These are phyloP conservation scores for Calycina marina DNA, from an alignment of 2,329 filamentous ascomycete genomes.

Conservation along the genomic window DNA sequence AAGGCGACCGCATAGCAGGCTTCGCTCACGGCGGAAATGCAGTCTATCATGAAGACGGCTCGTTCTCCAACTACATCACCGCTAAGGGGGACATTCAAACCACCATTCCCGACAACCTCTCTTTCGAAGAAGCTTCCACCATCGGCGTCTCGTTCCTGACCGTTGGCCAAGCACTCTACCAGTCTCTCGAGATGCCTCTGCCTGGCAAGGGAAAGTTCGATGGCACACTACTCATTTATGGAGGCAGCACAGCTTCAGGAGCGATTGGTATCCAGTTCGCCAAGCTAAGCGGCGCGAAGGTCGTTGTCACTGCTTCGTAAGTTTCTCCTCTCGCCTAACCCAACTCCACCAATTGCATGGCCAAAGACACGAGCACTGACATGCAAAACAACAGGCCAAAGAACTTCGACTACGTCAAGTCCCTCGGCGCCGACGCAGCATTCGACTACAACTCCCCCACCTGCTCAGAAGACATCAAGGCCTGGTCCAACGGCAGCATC, in stretches of 20 bases:
- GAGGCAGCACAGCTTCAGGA: slow-evolving; percentile 35
- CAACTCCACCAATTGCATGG: no score
- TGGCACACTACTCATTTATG: slow-evolving; percentile 35
- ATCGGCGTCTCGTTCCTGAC: slow-evolving; percentile 17
- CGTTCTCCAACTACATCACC: slow-evolving; percentile 20
- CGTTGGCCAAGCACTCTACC: slow-evolving; percentile 33
- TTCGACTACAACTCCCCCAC: slow-evolving; percentile 35
- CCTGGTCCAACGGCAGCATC: slow-evolving; percentile 29
- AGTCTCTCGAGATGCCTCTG: slow-evolving; percentile 29
- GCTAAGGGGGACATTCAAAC: slow-evolving; percentile 27
- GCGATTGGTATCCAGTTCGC: slow-evolving; percentile 34
- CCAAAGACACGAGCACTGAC: neutral
- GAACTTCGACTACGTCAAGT: slow-evolving; percentile 32
- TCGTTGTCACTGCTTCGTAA: slow-evolving; percentile 30
- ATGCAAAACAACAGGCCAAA: slow-evolving; percentile 15
- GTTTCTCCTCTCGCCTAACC: no score
- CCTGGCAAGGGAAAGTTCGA: slow-evolving; percentile 28
- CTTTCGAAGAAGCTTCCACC: slow-evolving; percentile 30
- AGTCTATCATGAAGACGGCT: slow-evolving; percentile 27
- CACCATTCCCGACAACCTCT: slow-evolving; percentile 31
- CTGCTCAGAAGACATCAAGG: slow-evolving; percentile 30
- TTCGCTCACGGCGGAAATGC: slow-evolving; percentile 26
- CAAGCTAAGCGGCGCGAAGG: slow-evolving; percentile 25
- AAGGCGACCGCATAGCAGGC: slow-evolving; percentile 33
- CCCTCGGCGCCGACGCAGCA: slow-evolving; percentile 28